These are phyloP conservation scores for Hypoxylon sp. DNA, from an alignment of 2,329 filamentous ascomycete species.

Conservation along the genomic window DNA sequence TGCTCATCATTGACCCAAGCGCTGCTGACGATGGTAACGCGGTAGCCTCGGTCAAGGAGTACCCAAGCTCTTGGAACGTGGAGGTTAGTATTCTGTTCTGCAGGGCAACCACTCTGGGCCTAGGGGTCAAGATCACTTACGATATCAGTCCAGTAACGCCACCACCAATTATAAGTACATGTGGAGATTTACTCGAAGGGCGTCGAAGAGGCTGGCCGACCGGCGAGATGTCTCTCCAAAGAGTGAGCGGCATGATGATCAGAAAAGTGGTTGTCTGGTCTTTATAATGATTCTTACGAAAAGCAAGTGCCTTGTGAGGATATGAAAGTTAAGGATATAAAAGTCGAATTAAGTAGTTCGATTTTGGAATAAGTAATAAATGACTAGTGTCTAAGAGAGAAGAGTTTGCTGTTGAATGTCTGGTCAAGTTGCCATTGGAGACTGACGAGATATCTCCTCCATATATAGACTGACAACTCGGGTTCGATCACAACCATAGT, in stretches of 20 bases:
- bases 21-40: slow-evolving; percentile 61
- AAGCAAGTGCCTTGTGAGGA: slow-evolving; percentile 17
- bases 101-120: background rate
- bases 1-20: slow-evolving; percentile 59
- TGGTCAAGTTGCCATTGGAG: slow-evolving; percentile 3
- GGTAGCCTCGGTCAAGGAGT: slow-evolving; percentile 61
- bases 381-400: slow-evolving; percentile 20
- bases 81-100: slow-evolving; percentile 24
- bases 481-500: background rate
- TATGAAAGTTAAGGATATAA: background rate
- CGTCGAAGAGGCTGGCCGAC: slow-evolving; percentile 49
- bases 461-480: background rate
- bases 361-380: background rate
- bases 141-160: slow-evolving; percentile 54
- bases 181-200: slow-evolving; percentile 51
- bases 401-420: slow-evolving; percentile 1
- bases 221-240: slow-evolving; percentile 55
- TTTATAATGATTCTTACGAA: slow-evolving; percentile 3
- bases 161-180: slow-evolving; percentile 53
- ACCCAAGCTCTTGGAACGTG: slow-evolving; percentile 56
- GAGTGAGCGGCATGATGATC: slow-evolving; percentile 51
- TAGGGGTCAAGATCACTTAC: slow-evolving; percentile 41
- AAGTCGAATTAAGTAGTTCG: background rate
- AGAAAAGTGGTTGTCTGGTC: slow-evolving; percentile 7
- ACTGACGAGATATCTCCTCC: background rate